Evolutionary conservation across 148 eudicot species (phyloP).

Genomic region (Amaranthus palmeri): DNA sequence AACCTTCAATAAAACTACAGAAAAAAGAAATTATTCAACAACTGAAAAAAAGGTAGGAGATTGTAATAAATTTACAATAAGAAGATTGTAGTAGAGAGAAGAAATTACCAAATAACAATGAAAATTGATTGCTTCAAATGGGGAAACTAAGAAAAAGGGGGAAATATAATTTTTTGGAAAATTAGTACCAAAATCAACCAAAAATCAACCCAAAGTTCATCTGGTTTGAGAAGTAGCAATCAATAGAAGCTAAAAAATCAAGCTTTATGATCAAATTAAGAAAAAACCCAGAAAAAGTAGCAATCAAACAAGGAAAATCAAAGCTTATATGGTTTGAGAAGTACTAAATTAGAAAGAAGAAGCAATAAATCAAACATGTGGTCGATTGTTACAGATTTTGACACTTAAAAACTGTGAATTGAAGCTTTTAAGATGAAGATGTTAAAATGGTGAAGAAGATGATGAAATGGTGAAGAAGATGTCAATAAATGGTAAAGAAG

Average conservation of each 20-base stretch:
- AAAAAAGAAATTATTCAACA: not conserved
- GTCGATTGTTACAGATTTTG: constrained; percentile 25
- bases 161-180: no score
- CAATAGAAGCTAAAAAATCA: not conserved
- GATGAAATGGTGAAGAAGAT: no score
- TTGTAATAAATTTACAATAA: not conserved
- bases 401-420: constrained; percentile 21
- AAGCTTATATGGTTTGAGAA: constrained; percentile 13
- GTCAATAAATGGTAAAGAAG: no score
- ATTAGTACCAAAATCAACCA: no score
- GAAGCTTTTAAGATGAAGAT: no score
- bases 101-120: not conserved
- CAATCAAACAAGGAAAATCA: constrained; percentile 7
- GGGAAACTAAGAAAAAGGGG: no score
- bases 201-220: no score
- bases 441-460: no score
- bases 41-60: no score
- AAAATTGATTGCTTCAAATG: no score
- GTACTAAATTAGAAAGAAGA: constrained; percentile 9
- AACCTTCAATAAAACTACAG: not conserved
- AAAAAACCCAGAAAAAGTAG: constrained; percentile 12
- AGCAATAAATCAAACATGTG: constrained; percentile 23
- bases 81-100: not conserved
- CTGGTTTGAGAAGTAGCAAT: no score
- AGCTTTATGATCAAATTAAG: constrained; percentile 17